Percentiles rank a stretch among this genome's conserved stretches.
Conservation (phyloP, 441 rosid genomes). For the Jatropha multifida region DNA sequence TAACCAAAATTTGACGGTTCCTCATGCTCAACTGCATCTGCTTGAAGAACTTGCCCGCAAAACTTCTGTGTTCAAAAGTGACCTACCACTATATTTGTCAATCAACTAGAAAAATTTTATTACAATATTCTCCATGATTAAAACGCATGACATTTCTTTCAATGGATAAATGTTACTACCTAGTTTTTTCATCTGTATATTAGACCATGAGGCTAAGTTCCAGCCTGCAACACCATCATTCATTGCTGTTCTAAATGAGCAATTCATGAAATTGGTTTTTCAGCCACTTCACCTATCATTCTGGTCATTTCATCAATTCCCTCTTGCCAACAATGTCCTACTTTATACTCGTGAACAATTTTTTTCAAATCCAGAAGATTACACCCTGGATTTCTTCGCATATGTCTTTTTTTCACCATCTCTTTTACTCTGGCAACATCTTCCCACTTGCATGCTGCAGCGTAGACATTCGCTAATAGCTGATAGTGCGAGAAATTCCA, state of each 20-base stretch:
- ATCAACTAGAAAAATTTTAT: neutral
- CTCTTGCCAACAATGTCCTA: constrained; percentile 17
- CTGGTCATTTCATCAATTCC: constrained; percentile 15
- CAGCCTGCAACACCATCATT: neutral
- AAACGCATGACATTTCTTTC: neutral
- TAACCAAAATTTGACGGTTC: neutral
- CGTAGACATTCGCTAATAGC: constrained; percentile 56
- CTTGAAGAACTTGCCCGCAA: neutral
- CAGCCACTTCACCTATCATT: constrained; percentile 13
- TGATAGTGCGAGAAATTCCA: constrained; percentile 50
- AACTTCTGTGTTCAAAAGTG: neutral
- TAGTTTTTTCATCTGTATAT: neutral
- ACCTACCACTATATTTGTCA: neutral
- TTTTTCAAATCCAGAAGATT: constrained; percentile 67
- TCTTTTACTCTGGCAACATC: constrained; percentile 52
- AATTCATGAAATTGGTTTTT: constrained; percentile 7
- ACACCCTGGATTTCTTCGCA: constrained; percentile 50
- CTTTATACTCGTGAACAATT: constrained; percentile 50
- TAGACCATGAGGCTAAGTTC: neutral
- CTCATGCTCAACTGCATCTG: neutral
- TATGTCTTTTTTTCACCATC: constrained; percentile 40
- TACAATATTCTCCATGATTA: neutral
- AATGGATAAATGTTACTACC: neutral
- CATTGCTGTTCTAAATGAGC: constrained; percentile 1
- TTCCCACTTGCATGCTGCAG: constrained; percentile 58